phyloP scores from a whole-genome alignment of 352 stramenopile species.

The Phytophthora constricta region DNA sequence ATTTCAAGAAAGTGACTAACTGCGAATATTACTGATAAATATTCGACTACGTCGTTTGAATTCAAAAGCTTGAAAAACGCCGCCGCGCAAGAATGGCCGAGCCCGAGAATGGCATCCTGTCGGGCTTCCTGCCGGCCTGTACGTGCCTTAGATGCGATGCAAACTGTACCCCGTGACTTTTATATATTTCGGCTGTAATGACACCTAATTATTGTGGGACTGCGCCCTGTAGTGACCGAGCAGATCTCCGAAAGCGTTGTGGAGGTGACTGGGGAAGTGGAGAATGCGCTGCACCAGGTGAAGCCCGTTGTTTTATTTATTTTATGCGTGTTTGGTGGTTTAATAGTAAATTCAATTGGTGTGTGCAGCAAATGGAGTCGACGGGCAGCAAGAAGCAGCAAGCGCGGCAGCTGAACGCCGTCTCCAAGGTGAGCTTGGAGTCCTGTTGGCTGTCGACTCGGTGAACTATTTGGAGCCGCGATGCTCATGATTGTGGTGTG shows the following conservation, averaged over 20 bases:
- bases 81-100: constrained; percentile 18
- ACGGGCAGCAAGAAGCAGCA: constrained; percentile 69
- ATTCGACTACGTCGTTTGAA: too few relatives aligned
- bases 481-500: constrained; percentile 13
- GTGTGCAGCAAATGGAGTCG: constrained; percentile 46
- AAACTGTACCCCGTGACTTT: background rate
- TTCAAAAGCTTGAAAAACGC: too few relatives aligned
- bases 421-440: constrained; percentile 73
- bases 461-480: too few relatives aligned
- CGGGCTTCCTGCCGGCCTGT: constrained; percentile 64
- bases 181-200: constrained; percentile 1
- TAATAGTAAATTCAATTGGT: background rate
- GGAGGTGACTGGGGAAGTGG: constrained; percentile 65
- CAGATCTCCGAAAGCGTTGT: constrained; percentile 56
- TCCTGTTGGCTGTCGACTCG: too few relatives aligned
- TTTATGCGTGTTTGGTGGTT: background rate
- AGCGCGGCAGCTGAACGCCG: constrained; percentile 59
- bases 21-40: constrained; percentile 1
- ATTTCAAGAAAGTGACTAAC: background rate
- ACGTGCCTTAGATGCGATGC: too few relatives aligned
- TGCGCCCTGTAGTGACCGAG: constrained; percentile 41
- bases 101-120: constrained; percentile 46
- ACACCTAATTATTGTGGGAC: background rate
- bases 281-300: constrained; percentile 76
- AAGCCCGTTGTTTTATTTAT: background rate